Base-by-base conservation (phyloP, 1,139 yeast genomes). In the Taiozyma sp. region DNA sequence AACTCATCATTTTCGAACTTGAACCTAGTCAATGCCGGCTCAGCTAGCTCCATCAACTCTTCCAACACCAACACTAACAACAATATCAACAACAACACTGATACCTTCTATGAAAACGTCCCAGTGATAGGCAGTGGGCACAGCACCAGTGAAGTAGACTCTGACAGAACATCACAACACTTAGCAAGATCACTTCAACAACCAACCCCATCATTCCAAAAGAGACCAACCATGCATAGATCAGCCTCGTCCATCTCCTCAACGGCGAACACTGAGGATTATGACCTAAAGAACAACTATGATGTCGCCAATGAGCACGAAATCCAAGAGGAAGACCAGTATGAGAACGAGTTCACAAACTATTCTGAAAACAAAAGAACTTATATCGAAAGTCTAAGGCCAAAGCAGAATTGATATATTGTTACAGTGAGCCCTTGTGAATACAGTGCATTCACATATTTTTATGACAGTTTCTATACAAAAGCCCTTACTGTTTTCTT, bases 261-360 rank as follows among this genome's bases (percentile, higher is more conserved):
- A 19, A 43, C 56, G 27, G 45, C 44, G 10, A 48, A 38, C 32
- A 50, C 45, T 30, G 63, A 57, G 13, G 63, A 57, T 19, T 67
- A 69, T 53, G 59, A 61, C 32, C 51, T 69, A 51, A 66, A 66
- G 51, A 69, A 69, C 56, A 70, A 70, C 54, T 68, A 69, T 51
- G 63, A 69, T 44, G 50, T 64, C 10, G 55, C 55, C n/a, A 66
- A 68, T 45, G 57, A 61, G 4, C 52, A 57, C 42, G 71, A 66
- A 50, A 70, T 70, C n/a, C 64, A 65, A 19, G 74, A 71, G 50
- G 74, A 70, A 50, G 74, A 71, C 56, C 74, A 70, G 51, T 71
- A 71, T 50, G 74, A 70, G 56, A 71, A 71, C 52, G 75, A 71
- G 51, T 71, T 69, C 47, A 70, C 75, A 2, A 70, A 70, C 50